Evolutionary conservation across 1,284 basidiomycete genomes (phyloP).

Genomic region (Boletus nobilissimus): DNA sequence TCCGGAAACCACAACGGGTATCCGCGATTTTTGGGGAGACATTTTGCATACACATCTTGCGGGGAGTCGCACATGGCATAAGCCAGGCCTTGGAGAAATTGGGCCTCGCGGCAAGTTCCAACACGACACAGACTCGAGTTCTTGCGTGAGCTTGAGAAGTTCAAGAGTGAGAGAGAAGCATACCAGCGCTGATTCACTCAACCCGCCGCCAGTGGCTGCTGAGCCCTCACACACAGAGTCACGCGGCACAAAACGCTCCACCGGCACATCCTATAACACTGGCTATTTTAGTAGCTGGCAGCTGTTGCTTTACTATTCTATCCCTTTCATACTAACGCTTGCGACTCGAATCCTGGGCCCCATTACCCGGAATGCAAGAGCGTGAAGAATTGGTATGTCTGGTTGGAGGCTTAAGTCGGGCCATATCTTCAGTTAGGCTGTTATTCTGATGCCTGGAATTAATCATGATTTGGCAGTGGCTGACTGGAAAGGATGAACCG

Average conservation of each 20-base stretch:
- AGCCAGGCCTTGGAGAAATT: too few species aligned
- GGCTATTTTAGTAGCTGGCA: too few species aligned
- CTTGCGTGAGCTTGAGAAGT: too few species aligned
- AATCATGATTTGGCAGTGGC: not conserved
- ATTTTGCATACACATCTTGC: slow-evolving; percentile 17
- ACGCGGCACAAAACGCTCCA: too few species aligned
- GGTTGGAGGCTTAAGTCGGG: not conserved
- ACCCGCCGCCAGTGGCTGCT: too few species aligned
- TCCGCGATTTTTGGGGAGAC: not conserved
- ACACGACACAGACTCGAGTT: too few species aligned
- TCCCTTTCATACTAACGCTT: not conserved
- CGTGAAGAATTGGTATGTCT: not conserved
- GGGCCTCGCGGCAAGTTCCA: too few species aligned
- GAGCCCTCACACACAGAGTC: too few species aligned
- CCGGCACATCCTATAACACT: too few species aligned
- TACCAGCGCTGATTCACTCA: too few species aligned
- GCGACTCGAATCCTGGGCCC: not conserved
- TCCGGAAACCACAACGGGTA: slow-evolving; percentile 24
- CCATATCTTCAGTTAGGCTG: not conserved
- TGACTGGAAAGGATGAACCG: not conserved
- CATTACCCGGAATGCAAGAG: not conserved
- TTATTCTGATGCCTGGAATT: not conserved
- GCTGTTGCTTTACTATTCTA: not conserved
- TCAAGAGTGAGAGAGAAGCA: too few species aligned
- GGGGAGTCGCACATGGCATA: not conserved